Evolutionary conservation across 2,329 filamentous ascomycete genomes (phyloP).

Genomic region (Aspergillus unguis): DNA sequence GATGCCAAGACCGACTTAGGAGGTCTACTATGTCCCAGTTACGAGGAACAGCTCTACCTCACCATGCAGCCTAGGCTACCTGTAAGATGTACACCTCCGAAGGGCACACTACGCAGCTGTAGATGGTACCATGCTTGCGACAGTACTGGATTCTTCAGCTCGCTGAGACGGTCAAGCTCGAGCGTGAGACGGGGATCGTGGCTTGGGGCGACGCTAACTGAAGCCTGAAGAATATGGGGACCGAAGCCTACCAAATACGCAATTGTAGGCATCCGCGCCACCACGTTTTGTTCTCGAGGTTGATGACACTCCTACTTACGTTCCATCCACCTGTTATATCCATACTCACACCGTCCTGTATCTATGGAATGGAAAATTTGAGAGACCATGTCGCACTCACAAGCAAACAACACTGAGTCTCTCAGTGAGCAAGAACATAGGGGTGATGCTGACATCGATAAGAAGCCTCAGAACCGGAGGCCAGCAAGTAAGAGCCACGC

Average conservation of each 20-base stretch:
- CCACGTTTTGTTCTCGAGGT: not conserved
- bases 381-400: constrained; percentile 43
- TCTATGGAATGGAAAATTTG: not conserved
- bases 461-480: constrained; percentile 85
- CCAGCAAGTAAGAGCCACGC: constrained; percentile 68
- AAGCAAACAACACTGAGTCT: constrained; percentile 40
- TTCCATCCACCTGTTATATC: not conserved
- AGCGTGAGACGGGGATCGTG: too few species aligned
- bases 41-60: too few species aligned
- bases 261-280: constrained; percentile 12
- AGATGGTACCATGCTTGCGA: too few species aligned
- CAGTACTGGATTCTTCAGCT: too few species aligned
- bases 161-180: too few species aligned
- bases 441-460: constrained; percentile 49
- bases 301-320: not conserved
- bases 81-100: not conserved
- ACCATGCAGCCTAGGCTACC: not conserved
- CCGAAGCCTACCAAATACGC: constrained; percentile 16
- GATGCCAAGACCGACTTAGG: too few species aligned
- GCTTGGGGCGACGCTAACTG: too few species aligned
- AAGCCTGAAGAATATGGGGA: not conserved
- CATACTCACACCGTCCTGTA: not conserved
- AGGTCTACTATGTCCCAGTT: too few species aligned
- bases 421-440: constrained; percentile 45
- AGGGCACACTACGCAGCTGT: not conserved